Evolutionary conservation across 176 grass and related monocot species (phyloP), one percentile per base, ranked within the genome.

Genomic region (Bonia amplexicaulis): DNA sequence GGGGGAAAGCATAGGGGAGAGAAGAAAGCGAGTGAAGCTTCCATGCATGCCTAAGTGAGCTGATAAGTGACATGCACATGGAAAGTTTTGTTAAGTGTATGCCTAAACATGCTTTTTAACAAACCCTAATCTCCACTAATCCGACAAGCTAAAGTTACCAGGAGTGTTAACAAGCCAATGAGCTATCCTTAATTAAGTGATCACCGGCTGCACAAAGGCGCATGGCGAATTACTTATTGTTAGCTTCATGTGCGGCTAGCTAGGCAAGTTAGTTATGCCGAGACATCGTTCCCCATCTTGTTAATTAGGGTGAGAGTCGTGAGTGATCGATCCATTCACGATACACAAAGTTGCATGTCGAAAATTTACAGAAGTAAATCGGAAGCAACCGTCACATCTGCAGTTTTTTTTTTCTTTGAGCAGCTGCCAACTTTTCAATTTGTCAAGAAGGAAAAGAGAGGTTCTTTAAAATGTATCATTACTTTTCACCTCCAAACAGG

Each of bases 81-180:
- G 62, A 53, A 51, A 60, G 49, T 66, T 26, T 76, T 75, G 45
- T 72, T 82, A 73, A 68, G 55, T 41, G 41, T 65, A 37, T 13
- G 19, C 40, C 84, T 90, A 90, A n/a, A 7, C 55, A 45, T 64
- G 48, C 57, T 73, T 83, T 83, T 83, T 83, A 87, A 83, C 84
- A 71, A 49, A 68, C 67, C 65, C 72, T 82, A 86, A 78, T 23
- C 27, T 33, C 31, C 41, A 67, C 60, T 67, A 59, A 66, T 25
- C 27, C 17, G 39, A 82, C 74, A 78, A 62, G 48, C 19, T 40
- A 67, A 82, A 65, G 53, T 57, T 65, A 55, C 6, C 53, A 0
- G 48, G 53, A 16, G 11, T 23, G 33, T 81, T 81, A 73, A 77
- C 77, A 76, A 14, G 70, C 12, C 62, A 89, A 89, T 76, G 70